A percentile compares a stretch with the other conserved stretches of the same genome.
Evolutionary conservation across 208 protist genomes (phyloP).

Genomic region (Leishmania guyanensis): DNA sequence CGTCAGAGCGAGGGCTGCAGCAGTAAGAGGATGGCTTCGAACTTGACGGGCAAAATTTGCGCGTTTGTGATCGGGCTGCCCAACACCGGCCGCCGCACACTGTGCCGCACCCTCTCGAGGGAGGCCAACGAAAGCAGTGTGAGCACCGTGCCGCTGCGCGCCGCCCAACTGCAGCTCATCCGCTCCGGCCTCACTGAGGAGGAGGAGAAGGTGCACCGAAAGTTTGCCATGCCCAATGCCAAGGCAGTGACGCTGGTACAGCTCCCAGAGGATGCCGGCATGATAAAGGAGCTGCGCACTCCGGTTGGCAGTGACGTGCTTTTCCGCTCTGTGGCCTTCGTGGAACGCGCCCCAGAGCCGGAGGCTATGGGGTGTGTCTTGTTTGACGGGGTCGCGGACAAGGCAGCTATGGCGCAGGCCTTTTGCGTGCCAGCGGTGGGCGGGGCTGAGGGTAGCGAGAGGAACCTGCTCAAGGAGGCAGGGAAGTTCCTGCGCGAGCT

Average conservation of each 20-base stretch:
- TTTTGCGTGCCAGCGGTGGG: constrained; percentile 69
- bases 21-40: constrained; percentile 57
- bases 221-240: constrained; percentile 82
- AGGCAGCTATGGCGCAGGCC: constrained; percentile 64
- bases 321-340: constrained; percentile 65
- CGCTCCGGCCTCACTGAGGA: constrained; percentile 33
- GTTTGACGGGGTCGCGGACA: constrained; percentile 66
- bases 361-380: constrained; percentile 74
- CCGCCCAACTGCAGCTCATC: constrained; percentile 79
- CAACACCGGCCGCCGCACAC: constrained; percentile 71
- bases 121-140: constrained; percentile 53
- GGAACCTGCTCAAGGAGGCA: constrained; percentile 46
- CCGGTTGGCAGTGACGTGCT: constrained; percentile 67
- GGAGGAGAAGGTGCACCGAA: constrained; percentile 44
- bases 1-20: constrained; percentile 51
- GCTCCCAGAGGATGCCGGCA: constrained; percentile 66
- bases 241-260: constrained; percentile 79
- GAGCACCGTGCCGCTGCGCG: constrained; percentile 71
- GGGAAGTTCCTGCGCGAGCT: constrained; percentile 74
- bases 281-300: constrained; percentile 56
- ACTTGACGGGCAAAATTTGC: constrained; percentile 79
- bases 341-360: constrained; percentile 72
- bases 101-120: constrained; percentile 60
- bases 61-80: constrained; percentile 83
- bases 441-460: constrained; percentile 21